Evolutionary conservation across 306 rosid genomes (phyloP).

Genomic region (Fragaria vesca): DNA sequence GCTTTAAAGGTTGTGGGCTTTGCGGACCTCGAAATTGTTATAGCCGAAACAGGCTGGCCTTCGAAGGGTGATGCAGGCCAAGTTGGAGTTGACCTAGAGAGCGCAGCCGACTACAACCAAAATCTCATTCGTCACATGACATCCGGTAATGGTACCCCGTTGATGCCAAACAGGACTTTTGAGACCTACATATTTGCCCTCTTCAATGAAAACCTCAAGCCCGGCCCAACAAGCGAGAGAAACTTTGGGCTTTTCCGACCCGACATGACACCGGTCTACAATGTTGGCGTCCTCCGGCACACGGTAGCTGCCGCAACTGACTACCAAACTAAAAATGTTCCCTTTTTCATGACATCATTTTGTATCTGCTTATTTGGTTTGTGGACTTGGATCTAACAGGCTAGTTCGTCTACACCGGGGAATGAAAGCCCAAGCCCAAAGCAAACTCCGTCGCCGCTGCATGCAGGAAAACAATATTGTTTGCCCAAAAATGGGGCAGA

Average conservation of each 20-base stretch:
- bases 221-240: conserved; percentile 64
- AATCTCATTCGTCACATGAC: conserved; percentile 58
- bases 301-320: conserved; percentile 34
- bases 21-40: conserved; percentile 56
- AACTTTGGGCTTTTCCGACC: conserved; percentile 68
- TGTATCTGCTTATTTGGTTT: conserved; percentile 40
- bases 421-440: conserved; percentile 6
- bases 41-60: conserved; percentile 83
- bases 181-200: conserved; percentile 68
- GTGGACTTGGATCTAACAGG: conserved; percentile 47
- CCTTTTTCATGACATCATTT: conserved; percentile 22
- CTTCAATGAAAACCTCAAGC: conserved; percentile 68
- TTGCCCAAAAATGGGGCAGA: conserved; percentile 30
- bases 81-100: conserved; percentile 39
- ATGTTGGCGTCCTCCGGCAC: conserved; percentile 47
- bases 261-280: conserved; percentile 53
- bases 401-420: conserved; percentile 19
- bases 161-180: conserved; percentile 76
- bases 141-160: conserved; percentile 57
- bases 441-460: neutral
- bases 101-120: conserved; percentile 52
- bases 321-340: conserved; percentile 15
- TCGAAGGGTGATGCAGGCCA: conserved; percentile 43
- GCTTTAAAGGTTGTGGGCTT: conserved; percentile 60
- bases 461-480: conserved; percentile 23